Percentiles rank a stretch among this genome's conserved stretches.
phyloP scores from a whole-genome alignment of 78 protist genomes.

The Dictyostelium intermedium region DNA sequence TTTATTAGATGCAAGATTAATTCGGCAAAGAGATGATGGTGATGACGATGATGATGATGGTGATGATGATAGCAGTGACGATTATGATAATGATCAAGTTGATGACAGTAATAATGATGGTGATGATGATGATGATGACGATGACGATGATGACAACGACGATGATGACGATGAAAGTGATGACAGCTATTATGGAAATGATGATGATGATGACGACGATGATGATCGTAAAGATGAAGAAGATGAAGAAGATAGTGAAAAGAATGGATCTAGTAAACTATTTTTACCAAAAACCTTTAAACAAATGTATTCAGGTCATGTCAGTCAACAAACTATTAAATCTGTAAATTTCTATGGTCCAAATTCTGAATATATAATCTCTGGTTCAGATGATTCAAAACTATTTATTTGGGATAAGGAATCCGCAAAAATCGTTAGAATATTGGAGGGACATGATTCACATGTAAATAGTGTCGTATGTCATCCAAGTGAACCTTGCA shows the following conservation, averaged over 20 bases:
- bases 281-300: conserved; percentile 11
- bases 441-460: conserved; percentile 54
- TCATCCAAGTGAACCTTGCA: conserved; percentile 53
- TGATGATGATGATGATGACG: background rate
- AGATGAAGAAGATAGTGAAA: background rate
- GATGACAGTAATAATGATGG: background rate
- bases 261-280: background rate
- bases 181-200: background rate
- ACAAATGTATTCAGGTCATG: conserved; percentile 53
- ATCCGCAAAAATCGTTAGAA: conserved; percentile 27
- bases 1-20: background rate
- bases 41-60: conserved; percentile 13
- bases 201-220: background rate
- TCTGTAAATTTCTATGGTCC: conserved; percentile 79
- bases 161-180: conserved; percentile 6
- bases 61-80: background rate
- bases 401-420: conserved; percentile 80
- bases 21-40: background rate
- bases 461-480: conserved; percentile 31
- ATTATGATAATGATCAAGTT: no score
- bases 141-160: conserved; percentile 15
- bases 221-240: background rate
- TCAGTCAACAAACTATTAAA: conserved; percentile 62
- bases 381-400: conserved; percentile 68
- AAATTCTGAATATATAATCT: conserved; percentile 63